Evolutionary conservation across 805 yeast genomes (phyloP), one percentile per base, ranked within the genome.

Genomic region (Candida michaelii): DNA sequence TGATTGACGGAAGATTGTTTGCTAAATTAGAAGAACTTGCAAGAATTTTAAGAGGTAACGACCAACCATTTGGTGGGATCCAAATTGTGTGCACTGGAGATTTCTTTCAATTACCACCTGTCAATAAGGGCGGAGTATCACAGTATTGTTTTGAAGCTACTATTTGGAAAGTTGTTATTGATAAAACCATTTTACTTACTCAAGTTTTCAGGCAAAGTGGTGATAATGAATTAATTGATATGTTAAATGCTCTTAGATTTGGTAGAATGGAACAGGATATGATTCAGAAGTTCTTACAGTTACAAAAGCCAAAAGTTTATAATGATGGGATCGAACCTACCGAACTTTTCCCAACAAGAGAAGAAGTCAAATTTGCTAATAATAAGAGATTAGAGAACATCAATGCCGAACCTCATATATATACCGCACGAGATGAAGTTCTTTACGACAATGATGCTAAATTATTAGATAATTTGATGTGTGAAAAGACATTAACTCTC

Each of bases 31-130:
- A 89, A 46, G 65, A 57, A 9, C 63, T 91, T 27, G 97, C 93
- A 0, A 73, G 83, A 50, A 55, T 53, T 1, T 40, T 84, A 2
- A 62, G 86, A 4, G 73, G 83, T 29, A 69, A 63, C 16, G 59
- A 67, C 11, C 51, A 49, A 37, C 97, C 97, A 0, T 93, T 93
- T 71, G 99, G 99, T 4, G 99, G 99, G 0, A 83, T 93, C 33
- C 99, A 93, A 56, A 52, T 93, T 12, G 79, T 93, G 10, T 63
- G 90, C 27, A 85, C 95, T 3, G 99, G 99, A n/a, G 99, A 93
- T 64, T 90, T 91, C 59, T 90, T 85, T 62, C 99, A 93, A 65
- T 71, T 93, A 33, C 99, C 99, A 1, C 99, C 99, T 0, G 95
- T 93, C 5, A 71, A 71, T 16, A 70, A 66, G 31, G 25, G 30